Evolutionary conservation across 768 basidiomycete genomes (phyloP), one percentile per base, ranked within the genome.

Genomic region (Pleurotus djamor): DNA sequence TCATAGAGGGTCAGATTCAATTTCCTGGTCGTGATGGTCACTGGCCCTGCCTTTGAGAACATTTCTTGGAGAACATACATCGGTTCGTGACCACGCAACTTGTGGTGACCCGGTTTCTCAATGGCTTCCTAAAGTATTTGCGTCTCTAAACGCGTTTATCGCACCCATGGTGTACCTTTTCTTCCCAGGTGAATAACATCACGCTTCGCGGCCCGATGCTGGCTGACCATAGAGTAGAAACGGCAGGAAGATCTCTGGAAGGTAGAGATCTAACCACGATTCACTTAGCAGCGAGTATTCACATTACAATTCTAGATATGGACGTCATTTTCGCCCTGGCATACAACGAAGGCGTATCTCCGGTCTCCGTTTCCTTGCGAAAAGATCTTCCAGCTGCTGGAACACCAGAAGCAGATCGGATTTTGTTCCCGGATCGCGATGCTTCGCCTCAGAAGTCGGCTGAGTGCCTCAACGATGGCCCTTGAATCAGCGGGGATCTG

Each of bases 21-120:
- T 65, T 86, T 86, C 67, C 65, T 73, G 51, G 79, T 85, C 9
- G 83, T 85, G 10, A 84, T 86, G 84, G 78, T 85, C 61, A 85
- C 84, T 9, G 82, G 84, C 0, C 83, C 83, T 1, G 75, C 84
- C 3, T 86, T 86, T 65, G 77, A 79, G 60, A 78, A 82, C 58
- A 85, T 86, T 43, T 76, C 74, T 35, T 85, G 83, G 83, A 67
- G 77, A 34, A 86, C 85, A 13, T 86, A 86, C 66, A 86, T 86
- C 43, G 82, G 74, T 73, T 58, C 59, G 66, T 28, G 21, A 28
- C n/a, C 9, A 6, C 14, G 28, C 5, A 57, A 10, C 14, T 34
- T 34, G 36, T 16, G 12, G 35, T 14, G 36, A 28, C 17, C 4
- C n/a, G 43, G 5, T 9, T 33, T 16, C 4, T 33, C 33, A 52